These are phyloP conservation scores for Penicillium sp. DNA, from an alignment of 2,329 filamentous ascomycete genomes.

Conservation along the genomic window DNA sequence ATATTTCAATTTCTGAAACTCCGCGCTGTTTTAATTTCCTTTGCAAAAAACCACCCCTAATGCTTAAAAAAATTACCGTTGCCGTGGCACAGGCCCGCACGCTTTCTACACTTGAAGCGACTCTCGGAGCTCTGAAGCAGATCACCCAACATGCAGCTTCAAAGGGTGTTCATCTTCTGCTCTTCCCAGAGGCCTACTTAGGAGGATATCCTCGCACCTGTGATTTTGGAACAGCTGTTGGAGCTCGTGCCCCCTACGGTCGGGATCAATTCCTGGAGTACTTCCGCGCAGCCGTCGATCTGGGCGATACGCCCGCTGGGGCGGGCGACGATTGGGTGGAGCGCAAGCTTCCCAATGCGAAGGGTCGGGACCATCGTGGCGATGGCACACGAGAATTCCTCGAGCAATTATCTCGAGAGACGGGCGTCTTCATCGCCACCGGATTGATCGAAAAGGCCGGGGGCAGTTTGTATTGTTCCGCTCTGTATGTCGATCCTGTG, in stretches of 20 bases:
- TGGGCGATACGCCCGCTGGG: constrained; percentile 75
- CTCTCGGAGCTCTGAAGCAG: constrained; percentile 65
- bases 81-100: constrained; percentile 53
- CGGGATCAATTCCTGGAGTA: constrained; percentile 82
- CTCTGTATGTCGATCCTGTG: constrained; percentile 77
- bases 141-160: constrained; percentile 67
- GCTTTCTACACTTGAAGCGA: constrained; percentile 50
- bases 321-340: constrained; percentile 73
- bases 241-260: constrained; percentile 66
- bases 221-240: constrained; percentile 74
- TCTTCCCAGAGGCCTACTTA: constrained; percentile 90
- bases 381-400: constrained; percentile 80
- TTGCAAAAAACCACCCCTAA: background rate
- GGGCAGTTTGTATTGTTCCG: constrained; percentile 81
- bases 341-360: constrained; percentile 57
- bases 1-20: background rate
- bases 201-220: constrained; percentile 87
- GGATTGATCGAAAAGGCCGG: constrained; percentile 79
- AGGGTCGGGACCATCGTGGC: constrained; percentile 58
- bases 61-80: constrained; percentile 37
- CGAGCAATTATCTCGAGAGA: constrained; percentile 73
- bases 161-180: constrained; percentile 66
- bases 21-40: background rate
- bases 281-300: constrained; percentile 75
- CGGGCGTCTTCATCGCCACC: constrained; percentile 78